These are phyloP conservation scores for Ogataea dorogensis DNA, from an alignment of 805 yeast species.

Conservation along the genomic window DNA sequence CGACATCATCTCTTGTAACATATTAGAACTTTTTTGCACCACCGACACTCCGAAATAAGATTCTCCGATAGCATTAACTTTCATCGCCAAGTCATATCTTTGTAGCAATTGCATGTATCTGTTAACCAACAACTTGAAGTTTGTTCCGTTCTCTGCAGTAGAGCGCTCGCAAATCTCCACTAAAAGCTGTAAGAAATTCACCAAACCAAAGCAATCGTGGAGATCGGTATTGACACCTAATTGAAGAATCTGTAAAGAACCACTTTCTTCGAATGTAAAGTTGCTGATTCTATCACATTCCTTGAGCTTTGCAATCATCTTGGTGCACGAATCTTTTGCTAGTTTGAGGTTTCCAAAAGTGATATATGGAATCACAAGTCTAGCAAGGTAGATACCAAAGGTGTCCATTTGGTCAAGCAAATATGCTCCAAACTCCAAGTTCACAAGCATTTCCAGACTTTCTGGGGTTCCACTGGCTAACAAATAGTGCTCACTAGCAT, in stretches of 20 bases:
- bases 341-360: slow-evolving; percentile 64
- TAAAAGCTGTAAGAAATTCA: slow-evolving; percentile 71
- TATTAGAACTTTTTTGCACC: slow-evolving; percentile 51
- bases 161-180: slow-evolving; percentile 53
- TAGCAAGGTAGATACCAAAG: slow-evolving; percentile 30
- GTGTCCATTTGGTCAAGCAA: slow-evolving; percentile 31
- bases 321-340: slow-evolving; percentile 44
- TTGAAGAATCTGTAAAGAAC: slow-evolving; percentile 31
- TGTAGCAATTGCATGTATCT: slow-evolving; percentile 33
- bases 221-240: slow-evolving; percentile 24
- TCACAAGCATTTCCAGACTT: slow-evolving; percentile 27
- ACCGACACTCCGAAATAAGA: slow-evolving; percentile 30
- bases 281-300: slow-evolving; percentile 17
- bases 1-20: slow-evolving; percentile 75
- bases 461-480: slow-evolving; percentile 25
- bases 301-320: slow-evolving; percentile 36
- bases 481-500: slow-evolving; percentile 30
- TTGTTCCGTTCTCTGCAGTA: slow-evolving; percentile 37
- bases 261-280: slow-evolving; percentile 19
- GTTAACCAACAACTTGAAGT: slow-evolving; percentile 44
- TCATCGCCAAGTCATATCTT: slow-evolving; percentile 20
- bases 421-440: slow-evolving; percentile 37
- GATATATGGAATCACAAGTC: slow-evolving; percentile 76
- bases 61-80: slow-evolving; percentile 32
- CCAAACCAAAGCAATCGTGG: slow-evolving; percentile 40